Conservation (phyloP, 2,329 filamentous ascomycete genomes). For the Penicillium vulpinum region DNA sequence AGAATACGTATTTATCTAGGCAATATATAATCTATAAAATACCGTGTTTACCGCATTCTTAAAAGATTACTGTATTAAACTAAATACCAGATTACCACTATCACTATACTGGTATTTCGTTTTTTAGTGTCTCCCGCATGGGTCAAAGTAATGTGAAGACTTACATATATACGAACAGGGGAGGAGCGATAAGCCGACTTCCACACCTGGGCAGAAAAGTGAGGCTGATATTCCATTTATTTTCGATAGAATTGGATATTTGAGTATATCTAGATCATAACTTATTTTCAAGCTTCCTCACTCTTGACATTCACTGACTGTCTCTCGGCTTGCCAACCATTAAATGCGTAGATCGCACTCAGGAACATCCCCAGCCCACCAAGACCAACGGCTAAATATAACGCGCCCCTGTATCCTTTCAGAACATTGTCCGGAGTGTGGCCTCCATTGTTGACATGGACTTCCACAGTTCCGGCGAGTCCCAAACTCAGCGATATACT, state of each 20-base stretch:
- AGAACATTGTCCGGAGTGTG: constrained; percentile 34
- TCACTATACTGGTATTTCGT: no score
- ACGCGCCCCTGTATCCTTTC: constrained; percentile 42
- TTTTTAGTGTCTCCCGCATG: no score
- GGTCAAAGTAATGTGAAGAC: no score
- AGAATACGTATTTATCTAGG: no score
- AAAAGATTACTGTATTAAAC: no score
- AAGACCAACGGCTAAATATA: constrained; percentile 44
- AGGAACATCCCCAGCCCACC: constrained; percentile 29
- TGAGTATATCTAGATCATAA: not conserved
- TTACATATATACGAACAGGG: no score
- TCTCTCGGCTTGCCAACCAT: constrained; percentile 10
- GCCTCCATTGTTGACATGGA: constrained; percentile 45
- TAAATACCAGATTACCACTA: no score
- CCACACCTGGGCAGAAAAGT: no score
- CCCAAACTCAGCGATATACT: constrained; percentile 66
- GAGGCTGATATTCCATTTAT: not conserved
- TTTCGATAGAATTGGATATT: not conserved
- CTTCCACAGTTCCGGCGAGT: constrained; percentile 65
- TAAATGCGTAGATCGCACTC: constrained; percentile 16
- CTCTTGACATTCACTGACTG: not conserved
- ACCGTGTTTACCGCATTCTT: no score
- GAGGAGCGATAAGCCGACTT: no score
- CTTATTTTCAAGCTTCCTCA: not conserved
- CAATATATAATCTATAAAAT: no score